Evolutionary conservation across 1,284 basidiomycete species (phyloP).

Genomic region (Tylopilus sp.): DNA sequence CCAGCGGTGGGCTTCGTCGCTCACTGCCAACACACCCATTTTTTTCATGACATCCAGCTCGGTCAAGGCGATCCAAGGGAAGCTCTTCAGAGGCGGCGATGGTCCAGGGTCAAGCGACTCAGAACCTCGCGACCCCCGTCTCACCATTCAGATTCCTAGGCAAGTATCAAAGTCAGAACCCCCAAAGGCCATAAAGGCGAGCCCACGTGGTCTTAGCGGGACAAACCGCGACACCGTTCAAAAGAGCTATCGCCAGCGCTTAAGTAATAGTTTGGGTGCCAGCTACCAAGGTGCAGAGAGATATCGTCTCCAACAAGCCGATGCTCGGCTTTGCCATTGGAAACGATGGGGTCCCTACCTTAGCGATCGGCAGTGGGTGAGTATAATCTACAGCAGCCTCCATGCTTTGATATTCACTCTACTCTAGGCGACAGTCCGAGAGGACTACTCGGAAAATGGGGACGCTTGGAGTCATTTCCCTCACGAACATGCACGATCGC

Average conservation of each 20-base stretch:
- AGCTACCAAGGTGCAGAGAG: slow-evolving; percentile 67
- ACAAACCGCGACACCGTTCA: slow-evolving; percentile 21
- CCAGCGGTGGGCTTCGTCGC: neutral
- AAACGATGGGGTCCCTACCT: slow-evolving; percentile 98
- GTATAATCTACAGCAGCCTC: slow-evolving; percentile 21
- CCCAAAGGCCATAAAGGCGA: slow-evolving; percentile 45
- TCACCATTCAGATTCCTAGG: slow-evolving; percentile 82
- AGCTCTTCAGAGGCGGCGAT: slow-evolving; percentile 59
- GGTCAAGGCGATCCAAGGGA: slow-evolving; percentile 67
- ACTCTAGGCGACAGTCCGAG: slow-evolving; percentile 87
- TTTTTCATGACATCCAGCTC: slow-evolving; percentile 39
- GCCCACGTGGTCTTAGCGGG: slow-evolving; percentile 30
- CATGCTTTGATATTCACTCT: slow-evolving; percentile 10
- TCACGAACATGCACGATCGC: slow-evolving; percentile 90
- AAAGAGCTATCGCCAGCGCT: slow-evolving; percentile 51
- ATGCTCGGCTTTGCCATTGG: slow-evolving; percentile 77
- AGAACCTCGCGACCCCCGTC: slow-evolving; percentile 39
- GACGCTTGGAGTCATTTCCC: slow-evolving; percentile 99
- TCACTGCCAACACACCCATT: neutral
- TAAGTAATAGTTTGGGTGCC: slow-evolving; percentile 55
- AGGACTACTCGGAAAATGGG: slow-evolving; percentile 95
- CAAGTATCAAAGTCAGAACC: slow-evolving; percentile 32
- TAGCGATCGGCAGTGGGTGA: slow-evolving; percentile 94
- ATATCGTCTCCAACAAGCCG: slow-evolving; percentile 70
- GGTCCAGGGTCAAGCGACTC: slow-evolving; percentile 26